phyloP scores from a whole-genome alignment of 2,329 filamentous ascomycete species.

The Ampelomyces quisqualis region DNA sequence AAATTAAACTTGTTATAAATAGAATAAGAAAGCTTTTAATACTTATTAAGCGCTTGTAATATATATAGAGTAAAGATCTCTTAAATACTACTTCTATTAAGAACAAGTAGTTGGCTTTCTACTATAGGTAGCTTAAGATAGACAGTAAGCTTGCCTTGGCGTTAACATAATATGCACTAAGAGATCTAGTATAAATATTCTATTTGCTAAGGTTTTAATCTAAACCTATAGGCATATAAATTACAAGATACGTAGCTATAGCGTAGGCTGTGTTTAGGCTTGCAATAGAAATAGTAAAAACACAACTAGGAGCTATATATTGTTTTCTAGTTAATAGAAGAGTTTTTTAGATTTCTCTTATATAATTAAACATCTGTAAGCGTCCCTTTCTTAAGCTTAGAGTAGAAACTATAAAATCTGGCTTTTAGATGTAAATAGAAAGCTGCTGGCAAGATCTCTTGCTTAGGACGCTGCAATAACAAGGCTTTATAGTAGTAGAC shows the following conservation, averaged over 20 bases:
- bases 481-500: conserved; percentile 5
- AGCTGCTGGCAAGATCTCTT: background rate
- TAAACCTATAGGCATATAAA: conserved; percentile 9
- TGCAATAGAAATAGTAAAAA: conserved; percentile 11
- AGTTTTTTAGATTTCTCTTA: conserved; percentile 6
- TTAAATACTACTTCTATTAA: conserved; percentile 14
- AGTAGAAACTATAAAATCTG: conserved; percentile 2
- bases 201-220: conserved; percentile 3
- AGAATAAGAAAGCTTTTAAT: conserved; percentile 14
- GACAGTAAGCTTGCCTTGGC: conserved; percentile 4
- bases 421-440: conserved; percentile 3
- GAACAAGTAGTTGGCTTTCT: conserved; percentile 13
- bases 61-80: conserved; percentile 13
- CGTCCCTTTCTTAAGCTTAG: conserved; percentile 2
- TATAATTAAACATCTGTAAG: conserved; percentile 7
- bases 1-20: conserved; percentile 21
- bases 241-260: conserved; percentile 14
- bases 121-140: conserved; percentile 14
- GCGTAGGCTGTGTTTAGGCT: conserved; percentile 11
- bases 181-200: conserved; percentile 15
- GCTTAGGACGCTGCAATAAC: background rate
- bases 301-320: conserved; percentile 9
- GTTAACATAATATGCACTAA: conserved; percentile 12
- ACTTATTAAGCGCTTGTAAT: conserved; percentile 10
- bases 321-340: conserved; percentile 9